Percentiles rank a stretch among this genome's conserved stretches.
These are phyloP conservation scores for Ascochyta rabiei DNA, from an alignment of 2,329 filamentous ascomycete genomes.

Conservation along the genomic window DNA sequence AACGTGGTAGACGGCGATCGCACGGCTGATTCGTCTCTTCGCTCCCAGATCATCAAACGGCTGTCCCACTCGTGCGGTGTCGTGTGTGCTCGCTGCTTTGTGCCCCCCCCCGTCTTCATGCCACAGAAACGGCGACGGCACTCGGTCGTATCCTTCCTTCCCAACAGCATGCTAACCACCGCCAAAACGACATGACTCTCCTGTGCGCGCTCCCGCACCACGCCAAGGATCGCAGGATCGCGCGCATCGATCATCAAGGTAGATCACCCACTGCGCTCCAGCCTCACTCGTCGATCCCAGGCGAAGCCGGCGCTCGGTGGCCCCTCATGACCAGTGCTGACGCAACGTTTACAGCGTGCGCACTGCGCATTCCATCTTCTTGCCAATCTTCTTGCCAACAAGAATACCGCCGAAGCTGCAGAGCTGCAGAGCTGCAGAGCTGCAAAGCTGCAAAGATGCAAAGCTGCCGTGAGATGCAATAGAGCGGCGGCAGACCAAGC, in stretches of 20 bases:
- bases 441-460: no score
- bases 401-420: no score
- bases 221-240: conserved; percentile 27
- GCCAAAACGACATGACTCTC: conserved; percentile 39
- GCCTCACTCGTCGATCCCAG: conserved; percentile 46
- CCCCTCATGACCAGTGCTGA: not conserved
- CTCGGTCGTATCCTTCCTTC: not conserved
- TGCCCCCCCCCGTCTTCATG: not conserved
- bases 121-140: not conserved
- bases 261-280: conserved; percentile 37
- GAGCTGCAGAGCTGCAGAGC: no score
- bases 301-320: not conserved
- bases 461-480: no score
- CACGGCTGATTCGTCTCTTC: conserved; percentile 27
- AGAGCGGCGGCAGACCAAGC: conserved; percentile 8
- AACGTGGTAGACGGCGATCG: conserved; percentile 19
- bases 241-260: conserved; percentile 25
- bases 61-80: conserved; percentile 36
- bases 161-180: conserved; percentile 30
- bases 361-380: no score
- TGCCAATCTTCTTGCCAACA: no score
- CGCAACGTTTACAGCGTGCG: not conserved
- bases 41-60: conserved; percentile 46
- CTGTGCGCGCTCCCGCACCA: conserved; percentile 38
- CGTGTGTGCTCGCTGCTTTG: conserved; percentile 9